Conservation (phyloP, 2,329 filamentous ascomycete species). For the Penicillium thymicola region DNA sequence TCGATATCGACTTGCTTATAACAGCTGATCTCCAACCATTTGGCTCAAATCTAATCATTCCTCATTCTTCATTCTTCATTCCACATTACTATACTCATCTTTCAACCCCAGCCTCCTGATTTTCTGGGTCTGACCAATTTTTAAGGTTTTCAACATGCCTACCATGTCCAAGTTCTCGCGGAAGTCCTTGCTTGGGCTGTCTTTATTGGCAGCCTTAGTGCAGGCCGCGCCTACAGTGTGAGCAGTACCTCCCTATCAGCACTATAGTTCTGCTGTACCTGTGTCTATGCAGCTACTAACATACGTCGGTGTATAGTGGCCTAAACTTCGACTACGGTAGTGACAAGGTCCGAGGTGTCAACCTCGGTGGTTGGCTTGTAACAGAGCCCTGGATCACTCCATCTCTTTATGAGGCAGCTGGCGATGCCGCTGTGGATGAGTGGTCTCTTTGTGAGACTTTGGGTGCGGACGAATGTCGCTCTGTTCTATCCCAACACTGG, state of each 20-base stretch:
- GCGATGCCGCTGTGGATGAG: slow-evolving; percentile 55
- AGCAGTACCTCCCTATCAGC: slow-evolving; percentile 12
- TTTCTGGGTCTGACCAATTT: slow-evolving; percentile 29
- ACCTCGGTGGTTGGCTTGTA: slow-evolving; percentile 64
- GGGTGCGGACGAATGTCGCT: slow-evolving; percentile 48
- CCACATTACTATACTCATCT: slow-evolving; percentile 18
- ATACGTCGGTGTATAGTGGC: slow-evolving; percentile 17
- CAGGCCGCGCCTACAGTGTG: slow-evolving; percentile 25
- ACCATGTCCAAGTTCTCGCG: slow-evolving; percentile 20
- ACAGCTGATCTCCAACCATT: slow-evolving; percentile 26
- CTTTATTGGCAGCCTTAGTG: slow-evolving; percentile 23
- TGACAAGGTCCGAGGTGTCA: slow-evolving; percentile 61
- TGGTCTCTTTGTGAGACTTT: slow-evolving; percentile 52
- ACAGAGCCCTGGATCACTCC: slow-evolving; percentile 64
- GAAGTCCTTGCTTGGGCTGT: slow-evolving; percentile 26
- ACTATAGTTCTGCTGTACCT: neutral
- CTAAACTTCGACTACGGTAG: slow-evolving; percentile 51
- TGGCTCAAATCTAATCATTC: slow-evolving; percentile 17
- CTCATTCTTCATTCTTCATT: slow-evolving; percentile 18
- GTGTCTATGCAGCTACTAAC: neutral
- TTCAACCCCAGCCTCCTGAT: slow-evolving; percentile 21
- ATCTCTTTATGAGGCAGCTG: slow-evolving; percentile 54
- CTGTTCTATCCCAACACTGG: slow-evolving; percentile 56
- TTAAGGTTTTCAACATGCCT: slow-evolving; percentile 25
- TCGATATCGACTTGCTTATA: slow-evolving; percentile 31